Evolutionary conservation across 345 rosid genomes (phyloP).

Genomic region (Boechera retrofracta): DNA sequence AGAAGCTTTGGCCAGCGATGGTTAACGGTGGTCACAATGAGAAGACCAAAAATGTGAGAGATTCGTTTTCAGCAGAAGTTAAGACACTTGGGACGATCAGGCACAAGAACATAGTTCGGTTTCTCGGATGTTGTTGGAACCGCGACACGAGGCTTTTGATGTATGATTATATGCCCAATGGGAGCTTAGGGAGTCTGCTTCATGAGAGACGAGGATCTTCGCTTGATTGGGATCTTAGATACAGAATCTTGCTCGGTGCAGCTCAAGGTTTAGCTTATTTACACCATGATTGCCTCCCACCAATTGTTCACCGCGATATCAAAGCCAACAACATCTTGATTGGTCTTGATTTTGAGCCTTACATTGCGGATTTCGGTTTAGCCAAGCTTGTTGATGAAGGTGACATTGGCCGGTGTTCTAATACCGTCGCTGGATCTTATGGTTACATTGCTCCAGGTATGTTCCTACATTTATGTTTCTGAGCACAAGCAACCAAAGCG

Average conservation of each 20-base stretch:
- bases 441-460: slow-evolving; percentile 99
- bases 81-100: slow-evolving; percentile 89
- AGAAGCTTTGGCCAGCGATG: slow-evolving; percentile 89
- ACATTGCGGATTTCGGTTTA: slow-evolving; percentile 96
- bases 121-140: slow-evolving; percentile 96
- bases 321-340: slow-evolving; percentile 92
- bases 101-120: slow-evolving; percentile 92
- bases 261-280: slow-evolving; percentile 92
- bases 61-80: slow-evolving; percentile 93
- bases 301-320: slow-evolving; percentile 92
- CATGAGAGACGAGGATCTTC: slow-evolving; percentile 81
- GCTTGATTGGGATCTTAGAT: slow-evolving; percentile 91
- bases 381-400: slow-evolving; percentile 95
- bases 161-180: slow-evolving; percentile 97
- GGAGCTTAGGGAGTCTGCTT: slow-evolving; percentile 88
- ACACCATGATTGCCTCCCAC: slow-evolving; percentile 96
- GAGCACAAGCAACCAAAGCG: background rate
- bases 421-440: slow-evolving; percentile 89
- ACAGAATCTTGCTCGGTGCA: slow-evolving; percentile 81
- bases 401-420: slow-evolving; percentile 81
- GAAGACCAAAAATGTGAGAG: slow-evolving; percentile 67
- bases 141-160: slow-evolving; percentile 74
- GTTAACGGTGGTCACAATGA: slow-evolving; percentile 56
- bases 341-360: slow-evolving; percentile 89
- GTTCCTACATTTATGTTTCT: background rate